Conservation (phyloP, 345 rosid species). For the Hibiscus tridactylites region DNA sequence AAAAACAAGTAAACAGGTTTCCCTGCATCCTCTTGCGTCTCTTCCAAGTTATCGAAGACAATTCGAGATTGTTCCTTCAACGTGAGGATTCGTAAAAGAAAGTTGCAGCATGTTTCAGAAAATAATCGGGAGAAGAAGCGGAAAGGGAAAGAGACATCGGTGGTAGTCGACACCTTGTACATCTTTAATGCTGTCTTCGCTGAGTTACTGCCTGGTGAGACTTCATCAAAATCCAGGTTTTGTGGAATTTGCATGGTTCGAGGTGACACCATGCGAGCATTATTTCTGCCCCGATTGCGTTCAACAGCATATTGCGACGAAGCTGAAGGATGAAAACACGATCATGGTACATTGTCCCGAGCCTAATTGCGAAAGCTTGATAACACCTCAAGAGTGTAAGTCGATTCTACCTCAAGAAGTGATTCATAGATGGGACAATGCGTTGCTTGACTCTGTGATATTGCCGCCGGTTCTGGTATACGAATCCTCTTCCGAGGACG, state of each 20-base stretch:
- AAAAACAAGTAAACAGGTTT: no score
- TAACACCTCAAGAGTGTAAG: no score
- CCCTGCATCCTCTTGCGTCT: no score
- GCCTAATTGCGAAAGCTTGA: background rate
- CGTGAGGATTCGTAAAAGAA: no score
- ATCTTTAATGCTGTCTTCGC: no score
- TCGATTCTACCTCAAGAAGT: background rate
- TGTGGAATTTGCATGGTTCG: background rate
- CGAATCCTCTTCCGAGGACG: background rate
- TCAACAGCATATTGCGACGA: background rate
- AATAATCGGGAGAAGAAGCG: background rate
- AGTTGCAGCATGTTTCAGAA: background rate
- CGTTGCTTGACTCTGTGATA: background rate
- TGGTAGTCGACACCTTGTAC: background rate
- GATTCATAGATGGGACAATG: background rate
- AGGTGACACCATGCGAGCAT: background rate
- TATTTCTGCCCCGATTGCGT: background rate
- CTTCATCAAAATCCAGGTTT: background rate
- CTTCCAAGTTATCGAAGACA: no score
- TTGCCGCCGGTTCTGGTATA: background rate
- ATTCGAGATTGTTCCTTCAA: no score
- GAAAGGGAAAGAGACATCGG: background rate
- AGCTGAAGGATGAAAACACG: background rate
- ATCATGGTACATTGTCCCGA: background rate
- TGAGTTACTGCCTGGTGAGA: background rate